Evolutionary conservation across 495 filamentous ascomycete genomes (phyloP).

Genomic region (Neurospora pannonica): DNA sequence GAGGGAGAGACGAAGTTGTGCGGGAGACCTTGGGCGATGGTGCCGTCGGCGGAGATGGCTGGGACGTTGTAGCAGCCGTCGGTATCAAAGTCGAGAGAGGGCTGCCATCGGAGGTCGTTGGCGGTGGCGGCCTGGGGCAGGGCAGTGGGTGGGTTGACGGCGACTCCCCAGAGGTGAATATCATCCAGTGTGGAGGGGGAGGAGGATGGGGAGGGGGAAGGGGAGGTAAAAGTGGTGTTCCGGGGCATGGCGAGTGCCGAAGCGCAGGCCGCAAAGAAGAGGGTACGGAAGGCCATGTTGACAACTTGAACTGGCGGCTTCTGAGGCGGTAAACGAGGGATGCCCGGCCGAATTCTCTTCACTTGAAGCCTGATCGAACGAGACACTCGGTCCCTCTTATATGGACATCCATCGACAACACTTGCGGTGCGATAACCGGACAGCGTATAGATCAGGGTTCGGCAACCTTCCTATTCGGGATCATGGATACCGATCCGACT

Average conservation of each 20-base stretch:
- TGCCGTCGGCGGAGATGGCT: constrained; percentile 28
- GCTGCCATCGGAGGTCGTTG: constrained; percentile 34
- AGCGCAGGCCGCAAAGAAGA: neutral
- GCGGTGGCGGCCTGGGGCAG: constrained; percentile 32
- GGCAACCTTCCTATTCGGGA: neutral
- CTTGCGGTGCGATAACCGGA: neutral
- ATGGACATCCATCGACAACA: neutral
- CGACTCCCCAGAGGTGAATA: neutral
- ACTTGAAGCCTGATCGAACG: neutral
- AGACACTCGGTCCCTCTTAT: neutral
- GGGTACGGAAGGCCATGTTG: neutral
- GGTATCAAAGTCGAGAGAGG: constrained; percentile 36
- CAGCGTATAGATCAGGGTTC: neutral
- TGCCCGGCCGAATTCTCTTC: neutral
- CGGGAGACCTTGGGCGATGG: constrained; percentile 28
- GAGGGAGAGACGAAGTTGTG: constrained; percentile 22
- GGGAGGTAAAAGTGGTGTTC: neutral
- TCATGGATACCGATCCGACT: neutral
- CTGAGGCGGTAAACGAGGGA: neutral
- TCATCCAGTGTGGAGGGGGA: neutral
- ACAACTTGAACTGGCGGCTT: neutral
- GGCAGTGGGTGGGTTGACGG: constrained; percentile 18
- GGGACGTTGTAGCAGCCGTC: constrained; percentile 41
- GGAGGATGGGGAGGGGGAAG: neutral
- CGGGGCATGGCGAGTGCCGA: neutral